Percentiles rank a stretch among this genome's conserved stretches.
These are phyloP conservation scores for Ophiostoma ulmi DNA, from an alignment of 2,329 filamentous ascomycete genomes.

Conservation along the genomic window DNA sequence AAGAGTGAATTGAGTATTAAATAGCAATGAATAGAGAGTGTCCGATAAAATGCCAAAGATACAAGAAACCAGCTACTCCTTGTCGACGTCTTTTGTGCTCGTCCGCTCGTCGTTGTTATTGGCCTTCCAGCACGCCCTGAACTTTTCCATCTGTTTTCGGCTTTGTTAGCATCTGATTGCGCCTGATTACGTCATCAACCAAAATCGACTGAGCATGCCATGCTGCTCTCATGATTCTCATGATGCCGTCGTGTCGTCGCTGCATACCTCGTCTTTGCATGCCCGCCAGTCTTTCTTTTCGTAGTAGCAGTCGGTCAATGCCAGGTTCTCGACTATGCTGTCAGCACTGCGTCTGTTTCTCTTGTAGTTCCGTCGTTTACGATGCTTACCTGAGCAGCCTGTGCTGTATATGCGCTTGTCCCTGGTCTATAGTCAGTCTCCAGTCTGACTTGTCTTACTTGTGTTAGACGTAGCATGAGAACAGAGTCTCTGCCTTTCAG, in stretches of 20 bases:
- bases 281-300: conserved; percentile 93
- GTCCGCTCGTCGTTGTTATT: conserved; percentile 84
- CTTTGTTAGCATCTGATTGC: conserved; percentile 1
- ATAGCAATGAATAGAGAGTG: not conserved
- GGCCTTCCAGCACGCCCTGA: conserved; percentile 85
- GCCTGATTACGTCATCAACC: not conserved
- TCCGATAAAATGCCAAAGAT: not conserved
- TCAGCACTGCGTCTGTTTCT: not conserved
- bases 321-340: conserved; percentile 71
- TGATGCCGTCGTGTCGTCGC: not conserved
- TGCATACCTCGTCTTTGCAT: conserved; percentile 73
- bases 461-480: not conserved
- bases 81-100: conserved; percentile 59
- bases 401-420: conserved; percentile 97
- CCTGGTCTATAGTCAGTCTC: conserved; percentile 49
- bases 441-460: not conserved
- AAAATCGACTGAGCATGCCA: not conserved
- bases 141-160: conserved; percentile 72
- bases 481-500: too few species aligned
- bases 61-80: conserved; percentile 18
- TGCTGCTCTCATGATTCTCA: too few species aligned
- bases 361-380: not conserved
- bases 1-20: not conserved
- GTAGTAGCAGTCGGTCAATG: conserved; percentile 91
- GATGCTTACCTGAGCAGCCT: conserved; percentile 68